phyloP scores from a whole-genome alignment of 1,139 yeast species.

The Zygoascus meyerae region DNA sequence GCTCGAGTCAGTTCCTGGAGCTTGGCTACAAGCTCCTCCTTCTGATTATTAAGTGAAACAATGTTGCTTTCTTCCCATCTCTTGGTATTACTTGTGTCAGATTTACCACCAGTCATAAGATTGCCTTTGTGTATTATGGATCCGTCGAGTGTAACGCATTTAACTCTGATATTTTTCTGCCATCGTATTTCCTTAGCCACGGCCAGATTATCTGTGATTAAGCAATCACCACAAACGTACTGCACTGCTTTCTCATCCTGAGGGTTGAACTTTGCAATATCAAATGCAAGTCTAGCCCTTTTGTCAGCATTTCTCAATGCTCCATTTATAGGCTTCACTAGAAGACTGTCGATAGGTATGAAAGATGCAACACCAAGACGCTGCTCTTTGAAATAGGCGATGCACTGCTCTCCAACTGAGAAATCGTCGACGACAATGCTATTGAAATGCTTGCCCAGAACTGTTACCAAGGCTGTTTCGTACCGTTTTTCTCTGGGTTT shows the following conservation, averaged over 20 bases:
- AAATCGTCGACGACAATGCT: slow-evolving; percentile 77
- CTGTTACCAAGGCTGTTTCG: slow-evolving; percentile 70
- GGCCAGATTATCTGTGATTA: slow-evolving; percentile 68
- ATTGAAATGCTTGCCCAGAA: slow-evolving; percentile 74
- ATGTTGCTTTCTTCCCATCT: slow-evolving; percentile 73
- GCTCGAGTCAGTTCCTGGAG: slow-evolving; percentile 46
- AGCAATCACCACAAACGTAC: slow-evolving; percentile 72
- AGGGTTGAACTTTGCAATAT: slow-evolving; percentile 66
- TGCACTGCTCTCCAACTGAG: slow-evolving; percentile 74
- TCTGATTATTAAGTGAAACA: slow-evolving; percentile 49
- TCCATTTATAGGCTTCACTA: slow-evolving; percentile 50
- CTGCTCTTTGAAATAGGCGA: slow-evolving; percentile 77
- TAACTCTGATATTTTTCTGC: slow-evolving; percentile 54
- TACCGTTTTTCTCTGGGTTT: slow-evolving; percentile 72
- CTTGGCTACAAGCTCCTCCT: slow-evolving; percentile 55
- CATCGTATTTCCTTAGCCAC: slow-evolving; percentile 71
- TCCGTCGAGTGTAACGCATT: slow-evolving; percentile 79
- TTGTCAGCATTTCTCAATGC: slow-evolving; percentile 53
- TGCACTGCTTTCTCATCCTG: slow-evolving; percentile 68
- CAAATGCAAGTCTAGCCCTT: slow-evolving; percentile 54
- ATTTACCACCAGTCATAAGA: slow-evolving; percentile 82
- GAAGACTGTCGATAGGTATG: slow-evolving; percentile 80
- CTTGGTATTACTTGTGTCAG: slow-evolving; percentile 33
- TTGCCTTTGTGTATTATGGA: slow-evolving; percentile 81
- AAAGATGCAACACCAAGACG: slow-evolving; percentile 81